Base-by-base conservation (phyloP, 2,329 filamentous ascomycete species). In the Kalmusia sp. region DNA sequence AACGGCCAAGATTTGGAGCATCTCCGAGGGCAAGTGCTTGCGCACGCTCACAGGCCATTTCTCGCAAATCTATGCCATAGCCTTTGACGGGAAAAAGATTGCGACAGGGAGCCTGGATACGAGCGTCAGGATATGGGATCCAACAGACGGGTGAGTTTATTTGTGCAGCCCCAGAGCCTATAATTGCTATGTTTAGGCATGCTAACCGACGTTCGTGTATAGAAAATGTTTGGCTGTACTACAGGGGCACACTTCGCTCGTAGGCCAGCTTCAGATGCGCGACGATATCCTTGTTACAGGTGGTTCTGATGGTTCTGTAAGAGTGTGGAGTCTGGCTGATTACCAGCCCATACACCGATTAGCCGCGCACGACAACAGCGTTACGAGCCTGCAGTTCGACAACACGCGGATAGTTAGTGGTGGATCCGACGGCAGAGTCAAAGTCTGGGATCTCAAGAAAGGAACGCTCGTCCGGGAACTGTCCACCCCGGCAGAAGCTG, bases 11-110 rank as follows among this genome's bases (percentile, higher is more conserved):
- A 93, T 99, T 52, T 99, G 95, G 95, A 97, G 91, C 74, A 98
- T 99, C 47, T 96, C 92, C 2, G 91, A 97, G 76, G 95, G 95
- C 25, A 87, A 92, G 58, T 99, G 95, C 73, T 79, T 98, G 49
- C 88, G 93, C 62, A 97, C 92, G 0, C 82, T 99, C 33, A 88
- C 89, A 38, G 95, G 95, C 0, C 95, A 99, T 76, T 99, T 97
- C 77, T 98, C 93, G 71, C 95, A 99, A 72, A 99, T 99, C 53
- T 99, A 99, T 72, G 95, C 95, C 17, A 96, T 99, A 71, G 95
- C 95, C 1, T 99, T 98, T 75, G 95, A 99, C 71, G 95, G 95
- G 33, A 88, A 88, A 63, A 86, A 93, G 59, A 93, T 99, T 52
- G 93, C 96, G 30, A 99, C 95, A 8, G 95, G 95, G 46, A 97